phyloP scores from a whole-genome alignment of 805 yeast species.

The Starmerella apis region DNA sequence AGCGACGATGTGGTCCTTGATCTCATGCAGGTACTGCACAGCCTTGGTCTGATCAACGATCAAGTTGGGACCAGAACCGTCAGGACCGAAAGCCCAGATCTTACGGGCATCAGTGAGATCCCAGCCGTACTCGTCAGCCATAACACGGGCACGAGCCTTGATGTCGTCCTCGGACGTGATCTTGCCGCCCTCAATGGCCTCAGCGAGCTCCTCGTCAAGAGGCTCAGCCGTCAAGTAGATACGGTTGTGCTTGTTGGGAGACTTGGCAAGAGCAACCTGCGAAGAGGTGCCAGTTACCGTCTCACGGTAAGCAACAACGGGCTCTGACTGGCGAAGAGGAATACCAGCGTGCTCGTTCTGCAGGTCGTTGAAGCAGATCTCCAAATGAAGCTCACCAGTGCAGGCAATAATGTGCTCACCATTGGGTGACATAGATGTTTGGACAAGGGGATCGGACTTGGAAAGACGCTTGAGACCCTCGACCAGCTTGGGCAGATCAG shows the following conservation, averaged over 20 bases:
- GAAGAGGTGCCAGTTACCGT: slow-evolving; percentile 89
- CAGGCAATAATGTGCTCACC: slow-evolving; percentile 99
- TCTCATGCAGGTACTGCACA: slow-evolving; percentile 96
- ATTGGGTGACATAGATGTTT: slow-evolving; percentile 73
- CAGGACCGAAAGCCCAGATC: slow-evolving; percentile 99
- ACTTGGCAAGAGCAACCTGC: slow-evolving; percentile 93
- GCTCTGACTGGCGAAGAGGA: slow-evolving; percentile 95
- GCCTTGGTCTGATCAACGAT: slow-evolving; percentile 99
- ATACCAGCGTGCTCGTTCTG: slow-evolving; percentile 99
- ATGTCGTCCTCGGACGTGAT: slow-evolving; percentile 93
- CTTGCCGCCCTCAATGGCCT: slow-evolving; percentile 87
- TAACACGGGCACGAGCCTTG: slow-evolving; percentile 96
- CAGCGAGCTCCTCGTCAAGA: slow-evolving; percentile 80
- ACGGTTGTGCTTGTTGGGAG: slow-evolving; percentile 99
- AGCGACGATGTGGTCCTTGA: slow-evolving; percentile 98
- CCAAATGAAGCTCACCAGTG: slow-evolving; percentile 99
- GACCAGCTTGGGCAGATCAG: slow-evolving; percentile 97
- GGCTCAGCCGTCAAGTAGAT: slow-evolving; percentile 96
- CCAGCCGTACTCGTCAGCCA: slow-evolving; percentile 99
- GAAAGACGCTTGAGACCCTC: slow-evolving; percentile 99
- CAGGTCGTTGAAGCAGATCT: slow-evolving; percentile 90
- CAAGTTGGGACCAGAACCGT: slow-evolving; percentile 96
- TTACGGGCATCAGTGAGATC: slow-evolving; percentile 99
- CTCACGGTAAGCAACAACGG: slow-evolving; percentile 98
- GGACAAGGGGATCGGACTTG: slow-evolving; percentile 98